These are phyloP conservation scores for Alternaria sp. DNA, from an alignment of 2,329 filamentous ascomycete species.

Conservation along the genomic window DNA sequence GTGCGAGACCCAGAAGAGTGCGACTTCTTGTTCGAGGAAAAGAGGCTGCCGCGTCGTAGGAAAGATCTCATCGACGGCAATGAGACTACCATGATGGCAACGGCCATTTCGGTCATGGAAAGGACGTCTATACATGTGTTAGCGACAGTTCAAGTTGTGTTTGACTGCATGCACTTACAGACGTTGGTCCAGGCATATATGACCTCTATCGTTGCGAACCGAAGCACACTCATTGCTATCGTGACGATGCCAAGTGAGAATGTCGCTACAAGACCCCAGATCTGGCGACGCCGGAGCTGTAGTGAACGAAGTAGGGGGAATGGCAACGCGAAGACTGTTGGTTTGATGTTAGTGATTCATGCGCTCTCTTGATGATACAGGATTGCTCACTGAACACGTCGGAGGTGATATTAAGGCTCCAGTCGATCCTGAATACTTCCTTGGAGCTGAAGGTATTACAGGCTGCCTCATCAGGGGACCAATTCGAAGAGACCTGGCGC, in stretches of 20 bases:
- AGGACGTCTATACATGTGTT: constrained; percentile 22
- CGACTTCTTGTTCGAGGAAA: constrained; percentile 24
- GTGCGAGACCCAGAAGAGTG: constrained; percentile 14
- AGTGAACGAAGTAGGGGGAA: constrained; percentile 30
- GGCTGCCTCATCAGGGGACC: constrained; percentile 20
- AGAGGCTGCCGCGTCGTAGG: constrained; percentile 25
- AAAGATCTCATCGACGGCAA: constrained; percentile 32
- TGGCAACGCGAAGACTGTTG: constrained; percentile 26
- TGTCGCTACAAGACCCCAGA: constrained; percentile 29
- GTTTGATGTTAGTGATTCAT: background rate
- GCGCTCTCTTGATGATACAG: background rate
- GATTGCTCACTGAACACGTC: constrained; percentile 18
- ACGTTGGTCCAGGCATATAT: constrained; percentile 33
- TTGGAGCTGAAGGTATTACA: constrained; percentile 29
- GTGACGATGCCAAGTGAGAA: constrained; percentile 32
- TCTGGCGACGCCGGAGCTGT: constrained; percentile 25
- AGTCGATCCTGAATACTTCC: constrained; percentile 24
- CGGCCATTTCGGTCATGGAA: constrained; percentile 35
- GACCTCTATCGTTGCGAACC: constrained; percentile 28
- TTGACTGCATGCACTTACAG: constrained; percentile 20
- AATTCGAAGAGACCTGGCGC: constrained; percentile 23
- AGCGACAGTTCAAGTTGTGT: background rate
- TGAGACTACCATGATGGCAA: constrained; percentile 35
- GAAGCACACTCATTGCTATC: constrained; percentile 28
- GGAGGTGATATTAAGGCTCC: constrained; percentile 19